Base-by-base conservation (phyloP, 2,329 filamentous ascomycete species). In the Leptographium radiaticola region DNA sequence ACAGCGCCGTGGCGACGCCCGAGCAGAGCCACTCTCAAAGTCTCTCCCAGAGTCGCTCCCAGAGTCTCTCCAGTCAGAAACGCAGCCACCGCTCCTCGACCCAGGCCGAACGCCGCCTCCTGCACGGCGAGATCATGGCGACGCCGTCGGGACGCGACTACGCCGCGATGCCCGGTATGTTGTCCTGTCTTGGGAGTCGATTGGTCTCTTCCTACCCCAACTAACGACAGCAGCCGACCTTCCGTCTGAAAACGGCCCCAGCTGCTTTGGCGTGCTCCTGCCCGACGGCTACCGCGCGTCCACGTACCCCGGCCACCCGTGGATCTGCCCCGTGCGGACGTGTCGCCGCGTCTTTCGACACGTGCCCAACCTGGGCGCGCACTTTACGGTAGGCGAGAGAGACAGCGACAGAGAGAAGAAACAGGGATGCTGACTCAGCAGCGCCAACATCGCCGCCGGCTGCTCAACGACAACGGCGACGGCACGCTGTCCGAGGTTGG, bases 391-490 rank as follows among this genome's bases (percentile, higher is more conserved):
- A 53, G 38, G 56, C 44, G 1, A 3, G 2, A n/a, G 25, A 25
- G 25, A 25, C 25, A 5, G 5, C 25, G 25, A 25, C 3, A 25
- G 5, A 25, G 5, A 25, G 25, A 25, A 25, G 25, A 25, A 25
- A 25, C 25, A 25, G 2, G 25, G 25, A 25, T 36, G 16, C 42
- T 36, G 25, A 49, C 52, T 4, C n/a, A 25, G 4, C 30, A 58
- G 46, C 43, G 30, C 15, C 31, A 53, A 15, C 64, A 66, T 49
- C 56, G 58, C 7, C 52, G 54, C 13, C 38, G 46, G 3, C 33
- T 54, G 25, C 56, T 65, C 12, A 62, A 65, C 33, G 64, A 66
- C 51, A 64, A 66, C 16, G 52, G 61, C 48, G 63, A 66, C 34
- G 65, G 65, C 1, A 67, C 64, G 1, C 45, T 66, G 5, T 61